Evolutionary conservation across 192 early-diverging fungal species (phyloP), one percentile per base, ranked within the genome.

Genomic region (Phlyctochytrium arcticum): DNA sequence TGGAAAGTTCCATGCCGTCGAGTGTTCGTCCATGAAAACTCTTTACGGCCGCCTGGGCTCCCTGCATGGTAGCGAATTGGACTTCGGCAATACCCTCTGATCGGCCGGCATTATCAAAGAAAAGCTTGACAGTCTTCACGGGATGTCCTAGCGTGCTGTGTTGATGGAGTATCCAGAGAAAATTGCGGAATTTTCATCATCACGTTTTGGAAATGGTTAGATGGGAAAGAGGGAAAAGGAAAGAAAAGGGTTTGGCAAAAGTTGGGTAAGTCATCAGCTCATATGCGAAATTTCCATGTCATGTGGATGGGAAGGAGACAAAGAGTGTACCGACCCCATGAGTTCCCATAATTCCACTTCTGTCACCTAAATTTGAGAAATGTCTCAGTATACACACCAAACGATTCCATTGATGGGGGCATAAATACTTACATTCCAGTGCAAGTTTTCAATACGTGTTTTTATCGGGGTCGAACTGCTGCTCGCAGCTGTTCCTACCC

Each of bases 291-390:
- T 35, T 42, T 60, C 12, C n/a, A n/a, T n/a, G n/a, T n/a, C n/a
- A n/a, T n/a, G n/a, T n/a, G n/a, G n/a, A n/a, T n/a, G n/a, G n/a
- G n/a, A n/a, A n/a, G n/a, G n/a, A n/a, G n/a, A n/a, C n/a, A n/a
- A n/a, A n/a, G n/a, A n/a, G n/a, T 10, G 48, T 60, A 69, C 67
- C 50, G 58, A 69, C 67, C 67, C 59, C 57, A 69, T 61, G 21
- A 69, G 67, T 54, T 61, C 67, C 21, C 19, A 12, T 33, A 69
- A 23, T 19, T 69, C 67, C 48, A 48, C 33, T 53, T 60, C 50
- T 29, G 67, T 50, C 15, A 69, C 67, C 67, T 69, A 33, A 42
- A 58, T 30, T 26, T 19, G n/a, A 44, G 21, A 30, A 57, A 51
- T 10, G 19, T 3, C 5, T 60, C 31, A 60, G 58, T 42, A 3